phyloP scores from a whole-genome alignment of 2,329 filamentous ascomycete genomes.

The Colletotrichum orbiculare region DNA sequence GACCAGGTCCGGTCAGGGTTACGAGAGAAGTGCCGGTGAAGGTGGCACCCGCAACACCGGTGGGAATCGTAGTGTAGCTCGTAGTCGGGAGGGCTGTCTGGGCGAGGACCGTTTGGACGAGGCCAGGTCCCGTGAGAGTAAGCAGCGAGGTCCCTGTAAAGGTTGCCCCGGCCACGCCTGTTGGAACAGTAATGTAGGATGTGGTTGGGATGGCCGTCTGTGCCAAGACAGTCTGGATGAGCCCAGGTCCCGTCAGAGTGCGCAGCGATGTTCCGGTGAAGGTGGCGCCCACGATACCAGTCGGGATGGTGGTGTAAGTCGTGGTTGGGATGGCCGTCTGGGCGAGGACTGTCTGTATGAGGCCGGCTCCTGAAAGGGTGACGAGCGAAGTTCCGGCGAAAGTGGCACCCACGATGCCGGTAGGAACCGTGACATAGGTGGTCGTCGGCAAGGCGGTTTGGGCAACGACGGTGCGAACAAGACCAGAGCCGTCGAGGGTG shows the following conservation, averaged over 20 bases:
- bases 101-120: background rate
- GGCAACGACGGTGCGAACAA: background rate
- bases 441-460: slow-evolving; percentile 13
- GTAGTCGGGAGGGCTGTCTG: background rate
- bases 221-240: background rate
- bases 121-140: background rate
- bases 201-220: background rate
- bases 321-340: slow-evolving; percentile 11
- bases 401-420: slow-evolving; percentile 5
- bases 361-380: slow-evolving; percentile 6
- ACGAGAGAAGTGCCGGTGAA: slow-evolving; percentile 2
- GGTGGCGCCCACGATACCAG: slow-evolving; percentile 7
- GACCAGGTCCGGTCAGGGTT: background rate
- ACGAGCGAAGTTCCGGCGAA: slow-evolving; percentile 2
- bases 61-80: background rate
- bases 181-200: background rate
- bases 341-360: slow-evolving; percentile 11
- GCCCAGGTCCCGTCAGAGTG: background rate
- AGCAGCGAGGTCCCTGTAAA: background rate
- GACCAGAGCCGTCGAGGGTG: background rate
- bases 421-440: background rate
- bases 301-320: slow-evolving; percentile 4
- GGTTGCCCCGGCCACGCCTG: background rate
- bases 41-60: background rate
- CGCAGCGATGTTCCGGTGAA: slow-evolving; percentile 2